Evolutionary conservation across 257 asterid genomes (phyloP).

Genomic region (Nicotiana otophora): DNA sequence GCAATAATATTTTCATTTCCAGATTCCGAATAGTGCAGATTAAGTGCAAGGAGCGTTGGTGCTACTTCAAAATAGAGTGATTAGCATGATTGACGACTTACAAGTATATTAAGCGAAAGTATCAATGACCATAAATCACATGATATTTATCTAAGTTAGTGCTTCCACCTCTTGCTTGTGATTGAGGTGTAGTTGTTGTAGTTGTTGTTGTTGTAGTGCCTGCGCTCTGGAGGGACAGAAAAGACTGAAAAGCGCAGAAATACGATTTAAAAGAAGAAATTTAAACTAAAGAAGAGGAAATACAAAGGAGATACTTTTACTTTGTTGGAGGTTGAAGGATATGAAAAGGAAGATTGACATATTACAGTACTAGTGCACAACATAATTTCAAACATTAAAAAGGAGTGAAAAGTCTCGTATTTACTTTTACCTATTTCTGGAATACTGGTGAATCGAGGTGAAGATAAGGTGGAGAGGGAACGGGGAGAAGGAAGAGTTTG

Average conservation of each 20-base stretch:
- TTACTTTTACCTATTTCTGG: not conserved
- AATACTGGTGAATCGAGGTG: not conserved
- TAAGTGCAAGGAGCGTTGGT: not conserved
- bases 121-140: not conserved
- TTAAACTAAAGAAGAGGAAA: not conserved
- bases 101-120: not conserved
- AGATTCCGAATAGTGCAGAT: not conserved
- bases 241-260: not conserved
- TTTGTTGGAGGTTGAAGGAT: not conserved
- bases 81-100: not conserved
- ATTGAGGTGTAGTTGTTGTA: too few species aligned
- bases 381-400: not conserved
- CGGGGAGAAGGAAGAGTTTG: not conserved
- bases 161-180: not conserved
- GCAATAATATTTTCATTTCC: too few species aligned
- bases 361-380: not conserved
- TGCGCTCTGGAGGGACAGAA: not conserved
- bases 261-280: too few species aligned
- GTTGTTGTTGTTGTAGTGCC: not conserved
- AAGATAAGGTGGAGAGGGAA: not conserved
- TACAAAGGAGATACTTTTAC: not conserved
- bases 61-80: not conserved
- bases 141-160: not conserved
- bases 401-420: not conserved
- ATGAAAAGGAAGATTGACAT: not conserved